Percentiles rank a stretch among this genome's conserved stretches.
Conservation (phyloP, 179 eudicot genomes). For the Beta lomatogona region DNA sequence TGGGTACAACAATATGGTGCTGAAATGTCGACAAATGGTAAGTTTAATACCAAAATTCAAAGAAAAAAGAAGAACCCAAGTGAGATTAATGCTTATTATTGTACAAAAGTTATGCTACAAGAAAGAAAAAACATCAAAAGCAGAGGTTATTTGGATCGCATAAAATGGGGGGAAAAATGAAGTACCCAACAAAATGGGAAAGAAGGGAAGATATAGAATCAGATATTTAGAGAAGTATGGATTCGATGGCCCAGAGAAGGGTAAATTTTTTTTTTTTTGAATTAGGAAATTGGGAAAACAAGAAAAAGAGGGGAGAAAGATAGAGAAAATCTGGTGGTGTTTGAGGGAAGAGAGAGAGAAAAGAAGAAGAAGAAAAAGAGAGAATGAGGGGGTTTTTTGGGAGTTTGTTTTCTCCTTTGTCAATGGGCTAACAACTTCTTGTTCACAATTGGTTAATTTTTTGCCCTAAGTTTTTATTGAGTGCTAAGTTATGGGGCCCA, state of each 20-base stretch:
- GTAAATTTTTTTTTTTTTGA: background rate
- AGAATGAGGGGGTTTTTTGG: background rate
- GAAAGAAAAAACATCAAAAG: background rate
- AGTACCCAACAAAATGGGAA: constrained; percentile 12
- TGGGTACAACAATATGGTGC: constrained; percentile 11
- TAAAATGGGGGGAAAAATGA: background rate
- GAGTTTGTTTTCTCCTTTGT: background rate
- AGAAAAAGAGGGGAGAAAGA: background rate
- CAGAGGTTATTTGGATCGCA: background rate
- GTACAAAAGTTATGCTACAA: constrained; percentile 10
- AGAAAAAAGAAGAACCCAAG: constrained; percentile 17
- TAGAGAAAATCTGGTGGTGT: constrained; percentile 13
- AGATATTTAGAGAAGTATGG: background rate
- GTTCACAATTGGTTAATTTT: background rate
- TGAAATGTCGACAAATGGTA: constrained; percentile 21
- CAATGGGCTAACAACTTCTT: constrained; percentile 2
- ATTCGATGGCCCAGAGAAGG: no score
- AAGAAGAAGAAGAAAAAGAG: background rate
- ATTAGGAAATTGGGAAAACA: background rate
- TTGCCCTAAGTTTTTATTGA: background rate
- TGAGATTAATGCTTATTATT: constrained; percentile 9
- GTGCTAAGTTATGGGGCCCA: no score
- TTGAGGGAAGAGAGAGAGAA: background rate
- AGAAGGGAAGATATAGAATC: background rate
- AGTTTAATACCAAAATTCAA: background rate